Evolutionary conservation across 306 rosid species (phyloP).

Genomic region (Erythrophleum fordii): DNA sequence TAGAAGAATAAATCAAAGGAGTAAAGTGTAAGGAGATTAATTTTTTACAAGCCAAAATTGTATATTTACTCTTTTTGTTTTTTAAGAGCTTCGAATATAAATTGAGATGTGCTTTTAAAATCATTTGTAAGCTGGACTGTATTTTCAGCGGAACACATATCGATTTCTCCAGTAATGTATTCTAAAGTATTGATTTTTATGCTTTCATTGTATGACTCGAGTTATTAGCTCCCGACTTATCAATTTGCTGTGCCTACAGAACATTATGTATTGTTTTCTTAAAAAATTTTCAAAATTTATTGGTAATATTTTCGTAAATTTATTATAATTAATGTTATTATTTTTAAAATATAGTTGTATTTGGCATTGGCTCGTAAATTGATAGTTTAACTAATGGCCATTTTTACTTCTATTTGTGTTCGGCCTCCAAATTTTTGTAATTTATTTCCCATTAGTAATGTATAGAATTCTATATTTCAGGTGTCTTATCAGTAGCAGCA

Average conservation of each 20-base stretch:
- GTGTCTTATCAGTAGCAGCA: background rate
- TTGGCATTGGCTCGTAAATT: background rate
- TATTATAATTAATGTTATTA: background rate
- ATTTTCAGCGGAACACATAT: background rate
- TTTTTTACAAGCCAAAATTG: background rate
- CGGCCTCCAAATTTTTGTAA: background rate
- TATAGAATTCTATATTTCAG: background rate
- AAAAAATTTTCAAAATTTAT: background rate
- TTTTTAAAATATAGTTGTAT: background rate
- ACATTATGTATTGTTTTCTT: background rate
- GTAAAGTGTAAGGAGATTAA: background rate
- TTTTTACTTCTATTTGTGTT: background rate
- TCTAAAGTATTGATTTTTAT: background rate
- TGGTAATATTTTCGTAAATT: background rate
- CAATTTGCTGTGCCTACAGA: background rate
- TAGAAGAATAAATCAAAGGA: background rate
- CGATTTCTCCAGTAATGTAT: background rate
- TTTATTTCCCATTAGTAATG: background rate
- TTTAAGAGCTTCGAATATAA: background rate
- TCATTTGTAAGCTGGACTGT: background rate
- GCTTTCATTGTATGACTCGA: background rate
- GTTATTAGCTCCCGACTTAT: background rate
- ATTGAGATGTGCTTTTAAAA: background rate
- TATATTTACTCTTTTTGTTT: background rate
- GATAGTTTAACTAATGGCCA: background rate